phyloP scores from a whole-genome alignment of 768 basidiomycete species.

The Tricholoma bakamatsutake region DNA sequence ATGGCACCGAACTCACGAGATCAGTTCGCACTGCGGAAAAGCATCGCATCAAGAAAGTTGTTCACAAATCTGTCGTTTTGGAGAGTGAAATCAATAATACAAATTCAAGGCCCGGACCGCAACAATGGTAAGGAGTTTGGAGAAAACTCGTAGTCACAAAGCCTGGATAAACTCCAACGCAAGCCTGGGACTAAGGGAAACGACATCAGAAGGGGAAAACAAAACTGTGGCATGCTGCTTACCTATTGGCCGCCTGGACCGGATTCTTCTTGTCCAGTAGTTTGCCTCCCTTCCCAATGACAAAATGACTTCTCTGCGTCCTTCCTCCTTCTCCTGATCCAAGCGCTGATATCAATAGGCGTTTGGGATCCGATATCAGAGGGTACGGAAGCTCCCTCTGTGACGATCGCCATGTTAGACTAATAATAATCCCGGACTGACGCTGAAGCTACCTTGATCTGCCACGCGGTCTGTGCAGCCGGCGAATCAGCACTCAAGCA shows the following conservation, averaged over 20 bases:
- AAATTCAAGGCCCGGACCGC: neutral
- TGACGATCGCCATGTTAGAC: neutral
- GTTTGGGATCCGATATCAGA: constrained; percentile 85
- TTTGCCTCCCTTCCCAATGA: constrained; percentile 89
- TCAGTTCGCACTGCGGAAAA: too few relatives aligned
- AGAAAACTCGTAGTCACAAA: constrained; percentile 9
- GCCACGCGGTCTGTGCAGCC: constrained; percentile 75
- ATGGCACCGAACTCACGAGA: too few relatives aligned
- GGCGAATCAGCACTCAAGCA: constrained; percentile 80
- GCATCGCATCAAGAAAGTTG: too few relatives aligned
- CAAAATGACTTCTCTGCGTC: constrained; percentile 89
- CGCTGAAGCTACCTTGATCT: constrained; percentile 44
- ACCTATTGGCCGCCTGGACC: constrained; percentile 87
- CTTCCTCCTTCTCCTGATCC: constrained; percentile 77
- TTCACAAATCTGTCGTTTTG: too few relatives aligned
- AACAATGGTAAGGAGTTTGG: too few relatives aligned
- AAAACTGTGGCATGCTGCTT: constrained; percentile 15
- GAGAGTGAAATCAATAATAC: neutral
- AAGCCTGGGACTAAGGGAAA: constrained; percentile 43
- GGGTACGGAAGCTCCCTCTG: constrained; percentile 84
- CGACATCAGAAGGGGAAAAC: neutral
- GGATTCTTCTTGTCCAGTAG: constrained; percentile 80
- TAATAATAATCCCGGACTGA: neutral
- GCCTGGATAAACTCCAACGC: constrained; percentile 65
- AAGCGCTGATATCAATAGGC: constrained; percentile 68